Evolutionary conservation across 192 early-diverging fungal genomes (phyloP).

Genomic region (Backusella macrospora): DNA sequence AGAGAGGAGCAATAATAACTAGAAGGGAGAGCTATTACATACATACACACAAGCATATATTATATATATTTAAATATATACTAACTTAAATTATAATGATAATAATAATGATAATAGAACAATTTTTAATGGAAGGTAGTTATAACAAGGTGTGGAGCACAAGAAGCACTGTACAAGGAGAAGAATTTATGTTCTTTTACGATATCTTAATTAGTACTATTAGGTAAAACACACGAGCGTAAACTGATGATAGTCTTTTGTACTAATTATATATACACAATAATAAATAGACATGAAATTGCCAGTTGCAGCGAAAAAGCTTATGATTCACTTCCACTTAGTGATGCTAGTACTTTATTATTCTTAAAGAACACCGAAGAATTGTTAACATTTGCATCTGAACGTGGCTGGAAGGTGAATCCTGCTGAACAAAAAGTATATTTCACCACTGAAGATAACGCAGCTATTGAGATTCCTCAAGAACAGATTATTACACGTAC

Average conservation of each 20-base stretch:
- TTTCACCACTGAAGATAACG: slow-evolving; percentile 69
- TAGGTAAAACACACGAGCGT: slow-evolving; percentile 52
- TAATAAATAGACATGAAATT: slow-evolving; percentile 82
- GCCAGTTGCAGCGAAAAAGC: slow-evolving; percentile 96
- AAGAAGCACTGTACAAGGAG: slow-evolving; percentile 83
- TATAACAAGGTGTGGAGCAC: slow-evolving; percentile 98
- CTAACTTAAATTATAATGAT: background rate
- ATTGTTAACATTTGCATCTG: slow-evolving; percentile 74
- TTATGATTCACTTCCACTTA: slow-evolving; percentile 80
- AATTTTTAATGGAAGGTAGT: slow-evolving; percentile 96
- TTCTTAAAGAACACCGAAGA: slow-evolving; percentile 81
- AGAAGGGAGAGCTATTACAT: background rate
- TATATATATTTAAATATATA: too few relatives aligned
- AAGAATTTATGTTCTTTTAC: slow-evolving; percentile 93
- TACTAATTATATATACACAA: background rate
- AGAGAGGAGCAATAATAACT: too few relatives aligned
- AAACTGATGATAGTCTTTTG: background rate
- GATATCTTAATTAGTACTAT: slow-evolving; percentile 94
- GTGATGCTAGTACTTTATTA: slow-evolving; percentile 90
- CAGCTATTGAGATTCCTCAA: slow-evolving; percentile 74
- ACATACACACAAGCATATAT: too few relatives aligned
- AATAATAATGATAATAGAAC: slow-evolving; percentile 65
- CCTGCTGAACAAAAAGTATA: slow-evolving; percentile 80
- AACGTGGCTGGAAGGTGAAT: slow-evolving; percentile 82
- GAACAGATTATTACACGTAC: slow-evolving; percentile 84